Base-by-base conservation (phyloP, 2,329 filamentous ascomycete genomes). In the Tympanopsis confertula region DNA sequence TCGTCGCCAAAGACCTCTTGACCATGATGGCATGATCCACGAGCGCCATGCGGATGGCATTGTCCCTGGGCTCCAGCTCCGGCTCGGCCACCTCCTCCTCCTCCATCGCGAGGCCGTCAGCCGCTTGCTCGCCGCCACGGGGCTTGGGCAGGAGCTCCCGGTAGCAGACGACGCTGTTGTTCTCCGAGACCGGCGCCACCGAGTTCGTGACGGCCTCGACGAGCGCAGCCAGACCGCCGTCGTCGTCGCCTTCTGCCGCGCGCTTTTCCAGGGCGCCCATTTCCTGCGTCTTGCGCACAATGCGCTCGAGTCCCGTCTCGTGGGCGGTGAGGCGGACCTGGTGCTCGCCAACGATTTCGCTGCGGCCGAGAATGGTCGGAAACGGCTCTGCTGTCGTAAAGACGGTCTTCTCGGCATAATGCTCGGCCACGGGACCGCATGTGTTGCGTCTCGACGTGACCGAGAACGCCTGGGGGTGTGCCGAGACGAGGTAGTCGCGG, bases 1-100 rank as follows among this genome's bases (percentile, higher is more conserved):
- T 85, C 47, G 78, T 68, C 3, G 68, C 68, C 44, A 96, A 59
- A 49, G 86, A 89, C 45, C 86, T 78, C 62, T 89, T 87, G 49
- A 96, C 78, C 56, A 86, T 80, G 42, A 94, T 72, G 3, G 86
- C 86, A 56, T 96, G 88, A 50, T 96, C 91, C 30, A 94, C 72
- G 20, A 96, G 69, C 1, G 86, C 84, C 55, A 88, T 83, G 51
- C 82, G 82, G 45, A 96, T 77, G 2, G 87, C 86, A 36, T 74
- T 85, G 45, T 93, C 81, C 49, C 87, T 69, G 0, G 72, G 65
- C 17, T 65, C 61, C 3, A 76, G 54, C 43, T 75, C 63, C 17
- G 66, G 55, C 35, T 70, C 63, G 2, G 61, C 55, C 19, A 66
- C 65, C 2, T 66, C 65, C 17, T 62, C 58, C 22, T 67, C 62